Conservation (phyloP, 2,329 filamentous ascomycete species). For the Colletotrichum orchidophilum region DNA sequence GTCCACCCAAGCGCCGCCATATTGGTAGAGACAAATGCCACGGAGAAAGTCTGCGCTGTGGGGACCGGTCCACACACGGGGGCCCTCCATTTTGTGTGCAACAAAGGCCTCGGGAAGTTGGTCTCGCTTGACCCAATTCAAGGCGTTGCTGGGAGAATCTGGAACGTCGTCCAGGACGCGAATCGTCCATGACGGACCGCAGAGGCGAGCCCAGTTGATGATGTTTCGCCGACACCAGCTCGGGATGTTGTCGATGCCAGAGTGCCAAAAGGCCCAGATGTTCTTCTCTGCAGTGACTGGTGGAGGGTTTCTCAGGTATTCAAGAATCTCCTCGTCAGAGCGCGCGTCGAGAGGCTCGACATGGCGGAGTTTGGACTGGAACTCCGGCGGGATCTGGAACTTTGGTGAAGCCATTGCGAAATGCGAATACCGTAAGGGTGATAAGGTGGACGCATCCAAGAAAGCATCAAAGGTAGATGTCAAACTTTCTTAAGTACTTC, state of each 20-base stretch:
- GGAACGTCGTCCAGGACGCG: slow-evolving; percentile 50
- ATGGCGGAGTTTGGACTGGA: background rate
- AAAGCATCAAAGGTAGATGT: background rate
- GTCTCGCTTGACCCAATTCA: slow-evolving; percentile 44
- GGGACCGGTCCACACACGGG: slow-evolving; percentile 43
- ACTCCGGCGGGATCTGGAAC: slow-evolving; percentile 8
- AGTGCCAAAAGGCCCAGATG: slow-evolving; percentile 56
- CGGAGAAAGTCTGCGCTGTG: slow-evolving; percentile 54
- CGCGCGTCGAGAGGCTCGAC: slow-evolving; percentile 11
- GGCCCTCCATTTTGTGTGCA: slow-evolving; percentile 51
- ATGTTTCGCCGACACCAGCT: slow-evolving; percentile 51
- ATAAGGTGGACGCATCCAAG: no score
- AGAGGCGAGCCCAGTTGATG: slow-evolving; percentile 49
- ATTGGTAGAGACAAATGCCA: slow-evolving; percentile 47
- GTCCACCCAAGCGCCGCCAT: slow-evolving; percentile 53
- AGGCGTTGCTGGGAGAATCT: slow-evolving; percentile 48
- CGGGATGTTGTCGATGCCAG: slow-evolving; percentile 46
- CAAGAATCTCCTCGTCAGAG: slow-evolving; percentile 43
- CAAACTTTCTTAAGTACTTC: background rate
- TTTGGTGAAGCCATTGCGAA: background rate
- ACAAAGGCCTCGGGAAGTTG: slow-evolving; percentile 31
- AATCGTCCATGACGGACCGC: slow-evolving; percentile 50
- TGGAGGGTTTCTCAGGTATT: slow-evolving; percentile 38
- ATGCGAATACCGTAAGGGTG: no score
- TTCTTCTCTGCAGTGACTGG: slow-evolving; percentile 52